Conservation (phyloP, 2,329 filamentous ascomycete species). For the Fusarium sp. region DNA sequence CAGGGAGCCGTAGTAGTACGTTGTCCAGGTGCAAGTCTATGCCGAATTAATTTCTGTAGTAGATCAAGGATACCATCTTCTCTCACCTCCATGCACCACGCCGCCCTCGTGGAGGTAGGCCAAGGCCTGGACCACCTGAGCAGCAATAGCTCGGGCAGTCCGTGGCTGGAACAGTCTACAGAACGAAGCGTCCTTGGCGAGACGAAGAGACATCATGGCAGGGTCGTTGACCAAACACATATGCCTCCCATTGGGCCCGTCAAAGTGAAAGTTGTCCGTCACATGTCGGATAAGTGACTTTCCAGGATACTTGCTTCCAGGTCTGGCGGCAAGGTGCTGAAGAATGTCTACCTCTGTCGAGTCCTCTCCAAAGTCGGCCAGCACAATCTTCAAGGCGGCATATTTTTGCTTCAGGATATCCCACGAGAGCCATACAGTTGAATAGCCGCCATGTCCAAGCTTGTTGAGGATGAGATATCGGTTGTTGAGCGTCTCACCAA, state of each 20-base stretch:
- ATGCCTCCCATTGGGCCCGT: constrained; percentile 38
- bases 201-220: constrained; percentile 39
- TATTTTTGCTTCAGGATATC: constrained; percentile 38
- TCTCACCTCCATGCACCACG: constrained; percentile 36
- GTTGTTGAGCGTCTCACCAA: constrained; percentile 39
- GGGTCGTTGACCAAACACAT: constrained; percentile 39
- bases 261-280: constrained; percentile 35
- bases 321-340: constrained; percentile 24
- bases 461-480: constrained; percentile 42
- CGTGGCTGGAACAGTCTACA: constrained; percentile 29
- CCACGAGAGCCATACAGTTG: constrained; percentile 43
- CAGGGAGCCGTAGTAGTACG: constrained; percentile 34
- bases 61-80: no score
- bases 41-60: background rate
- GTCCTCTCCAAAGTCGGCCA: constrained; percentile 38
- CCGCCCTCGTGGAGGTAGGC: constrained; percentile 36
- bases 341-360: constrained; percentile 34
- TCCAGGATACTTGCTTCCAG: constrained; percentile 28
- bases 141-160: constrained; percentile 38
- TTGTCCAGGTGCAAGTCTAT: constrained; percentile 39
- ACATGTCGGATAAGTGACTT: constrained; percentile 33
- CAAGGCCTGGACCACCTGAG: constrained; percentile 33
- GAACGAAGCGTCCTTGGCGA: constrained; percentile 36
- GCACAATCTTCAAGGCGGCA: constrained; percentile 37
- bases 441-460: constrained; percentile 41